A percentile compares a stretch with the other conserved stretches of the same genome.
Evolutionary conservation across 2,329 filamentous ascomycete genomes (phyloP).

Genomic region (Parafenestella ontariensis): DNA sequence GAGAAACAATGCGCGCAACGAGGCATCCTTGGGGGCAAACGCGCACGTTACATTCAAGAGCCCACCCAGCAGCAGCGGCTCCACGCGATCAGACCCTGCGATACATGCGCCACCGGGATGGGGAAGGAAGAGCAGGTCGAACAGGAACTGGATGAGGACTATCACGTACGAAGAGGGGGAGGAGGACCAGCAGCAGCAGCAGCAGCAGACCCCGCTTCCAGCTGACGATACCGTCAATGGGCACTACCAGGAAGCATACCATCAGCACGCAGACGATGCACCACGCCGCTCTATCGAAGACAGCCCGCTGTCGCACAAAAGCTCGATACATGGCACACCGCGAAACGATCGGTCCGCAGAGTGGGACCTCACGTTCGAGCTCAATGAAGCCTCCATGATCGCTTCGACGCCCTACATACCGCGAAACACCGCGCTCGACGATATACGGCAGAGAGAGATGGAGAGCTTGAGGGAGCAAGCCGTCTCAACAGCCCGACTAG

Average conservation of each 20-base stretch:
- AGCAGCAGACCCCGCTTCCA: constrained; percentile 14
- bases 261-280: constrained; percentile 27
- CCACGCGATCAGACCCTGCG: constrained; percentile 50
- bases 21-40: constrained; percentile 8
- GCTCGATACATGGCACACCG: constrained; percentile 36
- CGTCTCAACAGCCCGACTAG: constrained; percentile 39
- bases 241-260: constrained; percentile 2
- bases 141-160: constrained; percentile 53
- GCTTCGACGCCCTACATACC: constrained; percentile 56
- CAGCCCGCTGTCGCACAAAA: constrained; percentile 51
- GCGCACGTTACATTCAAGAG: constrained; percentile 31
- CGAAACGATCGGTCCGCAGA: constrained; percentile 27
- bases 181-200: constrained; percentile 28
- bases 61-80: constrained; percentile 47
- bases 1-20: constrained; percentile 39
- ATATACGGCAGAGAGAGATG: constrained; percentile 53
- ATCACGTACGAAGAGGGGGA: constrained; percentile 41
- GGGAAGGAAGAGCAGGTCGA: constrained; percentile 55
- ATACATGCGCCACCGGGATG: constrained; percentile 55
- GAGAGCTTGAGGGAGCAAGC: constrained; percentile 47
- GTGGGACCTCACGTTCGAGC: constrained; percentile 52
- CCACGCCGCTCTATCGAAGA: constrained; percentile 52
- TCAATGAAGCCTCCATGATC: constrained; percentile 55
- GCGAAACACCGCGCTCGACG: constrained; percentile 52
- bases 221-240: constrained; percentile 23